Percentiles rank a stretch among this genome's conserved stretches.
These are phyloP conservation scores for Penicillium arizonense DNA, from an alignment of 495 filamentous ascomycete genomes.

Conservation along the genomic window DNA sequence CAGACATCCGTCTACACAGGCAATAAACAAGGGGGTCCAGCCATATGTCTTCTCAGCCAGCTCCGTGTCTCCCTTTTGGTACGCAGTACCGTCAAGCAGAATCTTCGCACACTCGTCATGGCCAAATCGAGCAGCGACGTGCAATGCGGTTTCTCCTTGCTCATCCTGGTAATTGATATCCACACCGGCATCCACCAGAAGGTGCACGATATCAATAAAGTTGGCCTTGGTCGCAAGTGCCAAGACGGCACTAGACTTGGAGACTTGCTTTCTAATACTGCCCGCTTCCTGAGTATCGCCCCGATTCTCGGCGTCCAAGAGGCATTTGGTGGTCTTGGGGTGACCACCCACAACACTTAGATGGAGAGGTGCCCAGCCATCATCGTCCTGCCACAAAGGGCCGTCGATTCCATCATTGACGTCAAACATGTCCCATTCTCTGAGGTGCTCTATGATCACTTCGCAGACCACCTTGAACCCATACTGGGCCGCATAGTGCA, in stretches of 20 bases:
- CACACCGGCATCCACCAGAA: slow-evolving; percentile 86
- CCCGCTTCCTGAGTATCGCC: slow-evolving; percentile 57
- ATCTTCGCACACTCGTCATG: slow-evolving; percentile 76
- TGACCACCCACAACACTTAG: slow-evolving; percentile 91
- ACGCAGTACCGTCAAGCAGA: slow-evolving; percentile 64
- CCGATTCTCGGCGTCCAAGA: slow-evolving; percentile 80
- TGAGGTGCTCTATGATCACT: slow-evolving; percentile 83
- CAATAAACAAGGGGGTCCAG: slow-evolving; percentile 92
- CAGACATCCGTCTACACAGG: slow-evolving; percentile 81
- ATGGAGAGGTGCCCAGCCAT: slow-evolving; percentile 89
- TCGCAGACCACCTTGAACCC: slow-evolving; percentile 86
- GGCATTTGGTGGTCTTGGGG: slow-evolving; percentile 73
- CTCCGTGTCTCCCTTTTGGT: slow-evolving; percentile 73
- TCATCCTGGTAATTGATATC: slow-evolving; percentile 94
- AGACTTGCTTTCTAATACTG: slow-evolving; percentile 62
- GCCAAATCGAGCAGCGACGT: slow-evolving; percentile 87
- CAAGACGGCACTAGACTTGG: slow-evolving; percentile 86
- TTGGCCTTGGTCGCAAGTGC: slow-evolving; percentile 84
- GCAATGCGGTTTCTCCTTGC: slow-evolving; percentile 89
- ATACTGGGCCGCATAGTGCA: slow-evolving; percentile 96
- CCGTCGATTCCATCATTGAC: slow-evolving; percentile 82
- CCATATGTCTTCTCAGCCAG: slow-evolving; percentile 79
- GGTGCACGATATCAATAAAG: slow-evolving; percentile 74
- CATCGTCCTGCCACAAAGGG: slow-evolving; percentile 82
- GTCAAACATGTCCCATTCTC: slow-evolving; percentile 84